phyloP scores from a whole-genome alignment of 345 rosid genomes.

The Anacardium occidentale region DNA sequence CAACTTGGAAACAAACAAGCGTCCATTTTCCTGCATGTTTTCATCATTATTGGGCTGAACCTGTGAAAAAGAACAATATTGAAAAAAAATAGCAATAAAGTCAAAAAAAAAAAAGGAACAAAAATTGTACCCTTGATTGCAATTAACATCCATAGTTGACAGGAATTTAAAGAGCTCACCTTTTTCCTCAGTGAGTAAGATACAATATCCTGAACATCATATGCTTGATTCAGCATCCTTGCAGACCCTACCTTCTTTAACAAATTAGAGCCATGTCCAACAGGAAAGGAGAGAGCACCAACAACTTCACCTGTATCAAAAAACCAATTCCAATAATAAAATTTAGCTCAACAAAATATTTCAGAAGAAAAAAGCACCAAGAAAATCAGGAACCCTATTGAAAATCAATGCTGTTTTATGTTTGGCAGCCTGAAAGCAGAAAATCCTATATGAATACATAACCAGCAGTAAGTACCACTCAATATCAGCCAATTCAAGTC shows the following conservation, averaged over 20 bases:
- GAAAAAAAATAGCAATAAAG: background rate
- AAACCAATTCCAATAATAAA: constrained; percentile 9
- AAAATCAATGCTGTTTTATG: background rate
- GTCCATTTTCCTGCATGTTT: constrained; percentile 55
- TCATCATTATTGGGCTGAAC: constrained; percentile 47
- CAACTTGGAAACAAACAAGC: constrained; percentile 66
- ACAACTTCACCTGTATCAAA: constrained; percentile 82
- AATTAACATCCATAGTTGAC: constrained; percentile 5
- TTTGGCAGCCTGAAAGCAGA: background rate
- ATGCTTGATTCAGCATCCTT: constrained; percentile 62
- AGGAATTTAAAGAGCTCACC: constrained; percentile 45
- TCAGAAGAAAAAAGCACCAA: background rate
- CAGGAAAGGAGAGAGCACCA: constrained; percentile 81
- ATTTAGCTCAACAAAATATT: background rate
- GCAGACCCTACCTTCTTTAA: constrained; percentile 78
- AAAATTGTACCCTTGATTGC: background rate
- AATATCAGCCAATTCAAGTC: background rate
- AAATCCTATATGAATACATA: background rate
- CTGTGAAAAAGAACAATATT: constrained; percentile 29
- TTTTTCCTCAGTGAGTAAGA: constrained; percentile 64
- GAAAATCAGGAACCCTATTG: background rate
- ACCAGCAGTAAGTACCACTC: background rate
- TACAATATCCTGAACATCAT: constrained; percentile 48
- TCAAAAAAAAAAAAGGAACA: background rate
- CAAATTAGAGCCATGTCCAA: constrained; percentile 59